A percentile compares a stretch with the other conserved stretches of the same genome.
phyloP scores from a whole-genome alignment of 164 flowering plant genomes.

The Euptelea pleiosperma region DNA sequence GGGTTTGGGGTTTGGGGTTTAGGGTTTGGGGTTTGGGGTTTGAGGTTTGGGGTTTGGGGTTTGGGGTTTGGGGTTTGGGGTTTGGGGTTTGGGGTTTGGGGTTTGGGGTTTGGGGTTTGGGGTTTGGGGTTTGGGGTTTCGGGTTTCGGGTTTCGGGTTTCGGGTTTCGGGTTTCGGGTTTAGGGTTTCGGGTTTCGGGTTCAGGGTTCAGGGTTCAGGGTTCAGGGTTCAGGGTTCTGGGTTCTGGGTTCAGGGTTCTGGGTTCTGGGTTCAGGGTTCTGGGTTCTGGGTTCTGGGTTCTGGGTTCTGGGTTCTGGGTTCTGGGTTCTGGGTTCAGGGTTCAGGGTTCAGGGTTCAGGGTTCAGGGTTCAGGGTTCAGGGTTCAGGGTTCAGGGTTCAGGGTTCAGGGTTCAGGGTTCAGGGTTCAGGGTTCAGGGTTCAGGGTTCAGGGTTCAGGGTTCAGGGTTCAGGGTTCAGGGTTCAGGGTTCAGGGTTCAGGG shows the following conservation, averaged over 20 bases:
- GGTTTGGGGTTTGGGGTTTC: slow-evolving; percentile 12
- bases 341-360: slow-evolving; percentile 14
- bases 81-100: slow-evolving; percentile 5
- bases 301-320: slow-evolving; percentile 20
- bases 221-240: slow-evolving; percentile 25
- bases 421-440: slow-evolving; percentile 17
- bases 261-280: slow-evolving; percentile 18
- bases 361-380: slow-evolving; percentile 16
- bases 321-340: slow-evolving; percentile 19
- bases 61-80: neutral
- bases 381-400: slow-evolving; percentile 18
- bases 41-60: neutral
- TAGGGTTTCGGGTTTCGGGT: neutral
- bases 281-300: slow-evolving; percentile 24
- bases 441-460: slow-evolving; percentile 13
- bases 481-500: slow-evolving; percentile 19
- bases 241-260: slow-evolving; percentile 27
- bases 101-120: slow-evolving; percentile 12
- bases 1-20: slow-evolving; percentile 6
- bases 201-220: slow-evolving; percentile 17
- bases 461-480: slow-evolving; percentile 21
- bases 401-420: slow-evolving; percentile 21
- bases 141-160: neutral
- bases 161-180: neutral
- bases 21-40: slow-evolving; percentile 3